Evolutionary conservation across 2,329 filamentous ascomycete genomes (phyloP).

Genomic region (Massarina eburnea): DNA sequence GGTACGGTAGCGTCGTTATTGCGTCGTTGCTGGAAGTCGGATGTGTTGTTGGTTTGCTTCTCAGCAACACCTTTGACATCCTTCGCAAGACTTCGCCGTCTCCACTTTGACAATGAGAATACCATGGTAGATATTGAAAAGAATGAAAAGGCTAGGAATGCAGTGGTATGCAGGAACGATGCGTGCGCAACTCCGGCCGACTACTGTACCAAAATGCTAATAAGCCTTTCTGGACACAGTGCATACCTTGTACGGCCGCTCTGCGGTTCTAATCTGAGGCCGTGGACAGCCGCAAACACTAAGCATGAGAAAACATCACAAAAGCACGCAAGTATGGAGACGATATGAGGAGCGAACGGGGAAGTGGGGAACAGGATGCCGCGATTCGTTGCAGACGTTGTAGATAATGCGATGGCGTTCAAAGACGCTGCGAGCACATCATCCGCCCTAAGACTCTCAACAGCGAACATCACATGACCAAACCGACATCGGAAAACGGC

Average conservation of each 20-base stretch:
- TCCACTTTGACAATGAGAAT: slow-evolving; percentile 11
- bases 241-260: too few species aligned
- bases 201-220: too few species aligned
- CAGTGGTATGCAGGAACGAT: too few species aligned
- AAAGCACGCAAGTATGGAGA: slow-evolving; percentile 1
- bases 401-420: slow-evolving; percentile 25
- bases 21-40: slow-evolving; percentile 9
- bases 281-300: too few species aligned
- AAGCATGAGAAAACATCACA: background rate
- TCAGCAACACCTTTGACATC: too few species aligned
- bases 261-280: too few species aligned
- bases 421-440: slow-evolving; percentile 28
- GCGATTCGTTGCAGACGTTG: slow-evolving; percentile 4
- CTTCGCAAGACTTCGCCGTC: slow-evolving; percentile 11
- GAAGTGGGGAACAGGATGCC: background rate
- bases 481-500: slow-evolving; percentile 22
- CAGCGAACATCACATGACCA: slow-evolving; percentile 9
- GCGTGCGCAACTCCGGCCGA: too few species aligned
- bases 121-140: background rate
- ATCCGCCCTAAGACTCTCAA: slow-evolving; percentile 19
- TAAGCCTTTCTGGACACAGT: too few species aligned
- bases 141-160: too few species aligned
- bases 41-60: background rate
- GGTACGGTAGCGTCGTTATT: slow-evolving; percentile 9
- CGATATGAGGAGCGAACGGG: background rate